Percentiles rank a stretch among this genome's conserved stretches.
phyloP scores from a whole-genome alignment of 2,329 filamentous ascomycete genomes.

The Domatiomyces globalis region DNA sequence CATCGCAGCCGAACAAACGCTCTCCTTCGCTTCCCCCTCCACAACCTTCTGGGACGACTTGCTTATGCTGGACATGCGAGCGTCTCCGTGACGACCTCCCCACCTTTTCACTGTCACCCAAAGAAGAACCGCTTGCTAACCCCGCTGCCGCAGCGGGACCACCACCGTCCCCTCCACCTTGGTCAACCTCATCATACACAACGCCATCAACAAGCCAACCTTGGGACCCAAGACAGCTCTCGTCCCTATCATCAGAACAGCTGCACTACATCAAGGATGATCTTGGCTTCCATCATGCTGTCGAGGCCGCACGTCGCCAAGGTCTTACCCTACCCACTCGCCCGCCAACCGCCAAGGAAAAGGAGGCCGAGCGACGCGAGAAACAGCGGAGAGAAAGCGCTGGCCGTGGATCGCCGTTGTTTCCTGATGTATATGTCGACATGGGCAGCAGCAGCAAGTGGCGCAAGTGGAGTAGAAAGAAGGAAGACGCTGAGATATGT shows the following conservation, averaged over 20 bases:
- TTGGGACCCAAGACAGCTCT: neutral
- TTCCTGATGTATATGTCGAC: neutral
- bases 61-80: constrained; percentile 12
- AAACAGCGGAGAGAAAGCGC: constrained; percentile 17
- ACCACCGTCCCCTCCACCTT: too few species aligned
- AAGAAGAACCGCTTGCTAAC: neutral
- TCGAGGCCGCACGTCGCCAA: constrained; percentile 2
- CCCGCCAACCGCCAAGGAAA: constrained; percentile 3
- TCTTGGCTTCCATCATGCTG: constrained; percentile 4
- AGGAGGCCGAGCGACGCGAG: constrained; percentile 4
- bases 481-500: neutral
- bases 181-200: neutral
- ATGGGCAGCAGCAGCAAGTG: neutral
- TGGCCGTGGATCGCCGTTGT: neutral
- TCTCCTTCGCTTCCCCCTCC: neutral
- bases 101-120: neutral
- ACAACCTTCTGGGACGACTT: neutral
- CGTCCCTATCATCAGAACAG: constrained; percentile 1
- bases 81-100: constrained; percentile 8
- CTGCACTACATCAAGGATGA: constrained; percentile 3
- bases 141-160: too few species aligned
- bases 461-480: neutral
- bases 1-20: neutral
- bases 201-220: neutral
- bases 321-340: constrained; percentile 3